A percentile compares a stretch with the other conserved stretches of the same genome.
Conservation (phyloP, 176 grass and related monocot genomes). For the Ampelocalamus luodianensis region DNA sequence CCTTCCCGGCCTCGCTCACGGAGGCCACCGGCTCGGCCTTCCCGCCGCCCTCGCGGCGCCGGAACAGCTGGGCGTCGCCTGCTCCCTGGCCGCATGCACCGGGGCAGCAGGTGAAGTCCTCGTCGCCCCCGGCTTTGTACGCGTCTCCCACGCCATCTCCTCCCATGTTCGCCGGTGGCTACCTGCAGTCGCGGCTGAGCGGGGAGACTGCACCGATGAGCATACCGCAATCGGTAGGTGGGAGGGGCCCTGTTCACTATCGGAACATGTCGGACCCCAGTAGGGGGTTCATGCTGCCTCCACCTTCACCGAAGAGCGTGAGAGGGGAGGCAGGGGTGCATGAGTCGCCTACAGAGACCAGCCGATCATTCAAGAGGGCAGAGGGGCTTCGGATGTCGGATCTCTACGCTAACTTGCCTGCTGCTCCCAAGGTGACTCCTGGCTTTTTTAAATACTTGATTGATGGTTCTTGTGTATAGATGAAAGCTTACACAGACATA, state of each 20-base stretch:
- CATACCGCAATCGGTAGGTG: conserved; percentile 57
- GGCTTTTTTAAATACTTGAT: not conserved
- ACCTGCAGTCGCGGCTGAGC: conserved; percentile 68
- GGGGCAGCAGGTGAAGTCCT: conserved; percentile 66
- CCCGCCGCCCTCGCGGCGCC: conserved; percentile 38
- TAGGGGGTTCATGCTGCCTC: conserved; percentile 71
- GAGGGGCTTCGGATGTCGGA: conserved; percentile 58
- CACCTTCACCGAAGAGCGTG: conserved; percentile 63
- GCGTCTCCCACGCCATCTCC: conserved; percentile 80
- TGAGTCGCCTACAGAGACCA: conserved; percentile 62
- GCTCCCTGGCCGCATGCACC: conserved; percentile 49
- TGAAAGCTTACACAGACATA: not conserved
- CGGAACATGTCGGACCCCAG: conserved; percentile 77
- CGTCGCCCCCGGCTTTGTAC: conserved; percentile 60
- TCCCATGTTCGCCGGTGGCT: conserved; percentile 61
- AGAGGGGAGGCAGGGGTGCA: conserved; percentile 50
- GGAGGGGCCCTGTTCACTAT: conserved; percentile 51
- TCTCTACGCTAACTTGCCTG: conserved; percentile 65
- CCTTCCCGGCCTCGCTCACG: conserved; percentile 77
- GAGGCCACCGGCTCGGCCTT: conserved; percentile 33
- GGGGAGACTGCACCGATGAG: conserved; percentile 69
- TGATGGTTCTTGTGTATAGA: not conserved
- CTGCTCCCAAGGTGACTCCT: conserved; percentile 77
- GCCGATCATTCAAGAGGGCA: conserved; percentile 56
- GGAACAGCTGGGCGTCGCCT: conserved; percentile 64